Evolutionary conservation across 2,329 filamentous ascomycete species (phyloP).

Genomic region (Apiospora phragmitis): DNA sequence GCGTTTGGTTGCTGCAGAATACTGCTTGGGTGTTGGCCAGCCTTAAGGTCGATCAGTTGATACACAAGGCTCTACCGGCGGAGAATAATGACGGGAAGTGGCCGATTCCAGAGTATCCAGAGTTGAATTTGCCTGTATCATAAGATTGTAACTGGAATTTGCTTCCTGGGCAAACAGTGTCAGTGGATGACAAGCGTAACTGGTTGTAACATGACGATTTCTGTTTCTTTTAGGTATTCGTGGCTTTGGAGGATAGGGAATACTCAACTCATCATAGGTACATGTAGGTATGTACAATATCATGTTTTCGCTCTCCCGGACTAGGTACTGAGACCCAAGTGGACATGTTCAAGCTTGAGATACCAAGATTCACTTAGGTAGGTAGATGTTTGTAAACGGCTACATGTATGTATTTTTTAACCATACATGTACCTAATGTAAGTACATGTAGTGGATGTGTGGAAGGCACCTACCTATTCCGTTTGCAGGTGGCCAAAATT

Average conservation of each 20-base stretch:
- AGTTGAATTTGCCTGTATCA: conserved; percentile 20
- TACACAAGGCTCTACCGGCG: conserved; percentile 21
- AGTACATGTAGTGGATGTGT: too few species aligned
- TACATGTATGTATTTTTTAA: too few species aligned
- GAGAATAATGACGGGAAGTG: conserved; percentile 19
- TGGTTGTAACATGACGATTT: not conserved
- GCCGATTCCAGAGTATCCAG: conserved; percentile 28
- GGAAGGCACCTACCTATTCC: not conserved
- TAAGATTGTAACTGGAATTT: not conserved
- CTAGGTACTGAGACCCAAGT: too few species aligned
- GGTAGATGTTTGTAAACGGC: too few species aligned
- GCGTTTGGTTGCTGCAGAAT: conserved; percentile 27
- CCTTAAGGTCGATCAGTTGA: conserved; percentile 21
- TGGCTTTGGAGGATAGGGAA: not conserved
- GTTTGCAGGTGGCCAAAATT: not conserved
- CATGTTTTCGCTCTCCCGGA: too few species aligned
- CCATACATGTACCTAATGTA: too few species aligned
- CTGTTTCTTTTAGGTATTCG: not conserved
- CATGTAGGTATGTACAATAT: not conserved
- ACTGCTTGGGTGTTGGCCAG: conserved; percentile 26
- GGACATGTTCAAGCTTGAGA: too few species aligned
- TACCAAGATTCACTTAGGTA: too few species aligned
- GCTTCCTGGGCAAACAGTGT: not conserved
- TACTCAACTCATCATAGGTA: not conserved
- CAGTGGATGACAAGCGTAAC: not conserved